Conservation (phyloP, 2,329 filamentous ascomycete species). For the Dactylellina drechsleri region DNA sequence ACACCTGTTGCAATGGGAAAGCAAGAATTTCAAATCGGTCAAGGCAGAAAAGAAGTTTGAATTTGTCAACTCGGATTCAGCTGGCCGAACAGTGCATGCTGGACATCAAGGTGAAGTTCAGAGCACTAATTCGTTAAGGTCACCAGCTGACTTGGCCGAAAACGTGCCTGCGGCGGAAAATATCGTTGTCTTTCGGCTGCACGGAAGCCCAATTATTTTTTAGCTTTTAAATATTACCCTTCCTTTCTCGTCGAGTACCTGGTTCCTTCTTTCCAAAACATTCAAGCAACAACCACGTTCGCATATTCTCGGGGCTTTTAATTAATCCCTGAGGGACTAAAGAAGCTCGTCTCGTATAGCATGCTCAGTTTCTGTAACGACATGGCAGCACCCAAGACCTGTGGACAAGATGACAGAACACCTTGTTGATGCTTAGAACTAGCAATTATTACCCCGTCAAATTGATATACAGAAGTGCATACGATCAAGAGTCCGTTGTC, state of each 20-base stretch:
- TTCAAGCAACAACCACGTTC: constrained; percentile 50
- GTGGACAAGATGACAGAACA: constrained; percentile 5
- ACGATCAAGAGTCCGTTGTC: constrained; percentile 33
- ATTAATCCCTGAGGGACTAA: constrained; percentile 23
- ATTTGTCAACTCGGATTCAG: neutral
- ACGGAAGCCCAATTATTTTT: constrained; percentile 28
- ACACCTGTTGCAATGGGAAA: constrained; percentile 28
- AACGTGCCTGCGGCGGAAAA: constrained; percentile 54
- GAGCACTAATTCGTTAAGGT: constrained; percentile 2
- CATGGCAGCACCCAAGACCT: constrained; percentile 14
- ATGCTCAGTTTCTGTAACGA: constrained; percentile 1
- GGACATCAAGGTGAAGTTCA: constrained; percentile 5
- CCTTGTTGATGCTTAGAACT: neutral
- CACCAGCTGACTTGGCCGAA: constrained; percentile 44
- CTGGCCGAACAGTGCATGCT: neutral
- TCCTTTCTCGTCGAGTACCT: constrained; percentile 41
- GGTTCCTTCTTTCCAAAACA: constrained; percentile 49
- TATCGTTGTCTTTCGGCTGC: constrained; percentile 53
- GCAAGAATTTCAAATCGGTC: neutral
- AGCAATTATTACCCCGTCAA: constrained; percentile 34
- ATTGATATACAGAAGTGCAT: constrained; percentile 36
- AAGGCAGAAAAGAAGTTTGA: neutral
- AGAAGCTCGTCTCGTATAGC: constrained; percentile 34
- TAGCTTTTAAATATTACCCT: constrained; percentile 3
- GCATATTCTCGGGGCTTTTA: constrained; percentile 44